These are phyloP conservation scores for Dryas integrifolia DNA, from an alignment of 331 rosid genomes.

Conservation along the genomic window DNA sequence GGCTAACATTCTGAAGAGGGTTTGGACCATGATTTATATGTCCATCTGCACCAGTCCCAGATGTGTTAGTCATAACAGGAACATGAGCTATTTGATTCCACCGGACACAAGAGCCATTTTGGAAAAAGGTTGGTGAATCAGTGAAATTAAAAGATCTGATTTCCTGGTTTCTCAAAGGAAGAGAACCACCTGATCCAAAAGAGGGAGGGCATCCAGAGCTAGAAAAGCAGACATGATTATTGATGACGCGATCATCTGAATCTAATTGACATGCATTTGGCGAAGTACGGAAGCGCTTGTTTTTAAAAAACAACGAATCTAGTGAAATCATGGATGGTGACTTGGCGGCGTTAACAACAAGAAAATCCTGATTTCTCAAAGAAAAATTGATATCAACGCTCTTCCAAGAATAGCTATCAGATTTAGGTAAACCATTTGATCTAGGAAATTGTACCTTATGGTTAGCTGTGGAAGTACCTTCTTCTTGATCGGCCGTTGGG, in stretches of 20 bases:
- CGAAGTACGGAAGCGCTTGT: not conserved
- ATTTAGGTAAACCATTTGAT: no score
- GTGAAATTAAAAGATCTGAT: not conserved
- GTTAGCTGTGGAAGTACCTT: not conserved
- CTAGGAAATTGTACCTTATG: not conserved
- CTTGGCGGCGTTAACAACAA: not conserved
- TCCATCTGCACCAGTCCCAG: not conserved
- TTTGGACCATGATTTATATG: not conserved
- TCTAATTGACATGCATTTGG: not conserved
- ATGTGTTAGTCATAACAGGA: not conserved
- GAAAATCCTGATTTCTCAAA: not conserved
- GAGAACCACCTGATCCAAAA: not conserved
- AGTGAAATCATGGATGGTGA: not conserved
- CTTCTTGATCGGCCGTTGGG: not conserved
- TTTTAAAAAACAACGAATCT: not conserved
- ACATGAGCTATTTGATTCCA: not conserved
- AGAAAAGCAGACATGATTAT: not conserved
- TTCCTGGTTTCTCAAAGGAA: not conserved
- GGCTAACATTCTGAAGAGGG: not conserved
- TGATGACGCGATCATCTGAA: not conserved
- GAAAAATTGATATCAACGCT: not conserved
- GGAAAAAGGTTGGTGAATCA: not conserved
- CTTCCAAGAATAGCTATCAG: not conserved
- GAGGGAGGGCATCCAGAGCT: not conserved
- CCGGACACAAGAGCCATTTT: not conserved